Base-by-base conservation (phyloP, 2,329 filamentous ascomycete genomes). In the Alternaria tenuissima region DNA sequence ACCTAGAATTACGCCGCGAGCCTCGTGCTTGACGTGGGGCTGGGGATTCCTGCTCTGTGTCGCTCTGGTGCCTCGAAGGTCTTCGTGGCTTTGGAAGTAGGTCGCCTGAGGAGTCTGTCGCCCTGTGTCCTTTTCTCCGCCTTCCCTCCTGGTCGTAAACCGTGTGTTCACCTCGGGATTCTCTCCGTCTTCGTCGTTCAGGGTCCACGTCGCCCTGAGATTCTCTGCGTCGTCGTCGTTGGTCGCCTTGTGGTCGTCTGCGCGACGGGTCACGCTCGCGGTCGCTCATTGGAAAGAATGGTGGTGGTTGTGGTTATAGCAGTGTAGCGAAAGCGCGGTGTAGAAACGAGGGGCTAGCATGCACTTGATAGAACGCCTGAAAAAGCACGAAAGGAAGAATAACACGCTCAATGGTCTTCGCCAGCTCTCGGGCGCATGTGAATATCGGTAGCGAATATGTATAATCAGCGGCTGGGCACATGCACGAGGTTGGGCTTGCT, bases 81-180 rank as follows among this genome's bases (percentile, higher is more conserved):
- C 70, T 66, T 32, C 59, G 60, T 14, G 68, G 58, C n/a, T 64
- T 62, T 2, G 75, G 76, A 8, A 80, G 68, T 7, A 78, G 54
- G 41, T 76, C 74, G 59, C 78, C 78, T 30, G 71, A 69, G n/a
- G 76, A 79, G 55, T 80, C 78, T 11, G 78, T 80, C 4, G 78
- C 77, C 28, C 77, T 72, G 55, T 80, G 78, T 7, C 76, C 76
- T 30, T 69, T 68, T 36, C 77, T 63, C 3, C 72, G 66, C 5
- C 76, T 64, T 7, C 71, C 70, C 36, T 76, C 74, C 28, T 60
- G 59, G n/a, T 74, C 72, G 22, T 68, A 67, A 6, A 65, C 58
- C 3, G 64, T 63, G 36, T 62, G 41, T 14, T 69, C 63, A 52
- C 66, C 62, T 32, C 63, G 61, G 39, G 62, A 65, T 24, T 72